Evolutionary conservation across 345 rosid species (phyloP).

Genomic region (Arabis hirsuta): DNA sequence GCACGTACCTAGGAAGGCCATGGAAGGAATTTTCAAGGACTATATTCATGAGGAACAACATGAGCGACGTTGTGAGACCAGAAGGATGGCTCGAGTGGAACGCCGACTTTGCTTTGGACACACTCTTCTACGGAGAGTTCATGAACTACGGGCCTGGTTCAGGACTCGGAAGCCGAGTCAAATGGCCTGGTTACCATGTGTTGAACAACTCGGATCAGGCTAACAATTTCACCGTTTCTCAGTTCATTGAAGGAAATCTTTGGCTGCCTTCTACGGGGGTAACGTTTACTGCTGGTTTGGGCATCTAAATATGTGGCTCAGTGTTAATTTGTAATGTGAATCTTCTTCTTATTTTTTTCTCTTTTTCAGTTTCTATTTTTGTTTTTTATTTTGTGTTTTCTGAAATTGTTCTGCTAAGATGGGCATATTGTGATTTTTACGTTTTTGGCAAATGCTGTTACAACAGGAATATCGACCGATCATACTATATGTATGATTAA

Average conservation of each 20-base stretch:
- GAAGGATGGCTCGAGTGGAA: conserved; percentile 93
- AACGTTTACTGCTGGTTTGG: conserved; percentile 43
- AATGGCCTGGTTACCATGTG: conserved; percentile 80
- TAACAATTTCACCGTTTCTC: conserved; percentile 66
- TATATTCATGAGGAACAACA: conserved; percentile 66
- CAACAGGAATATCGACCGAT: not conserved
- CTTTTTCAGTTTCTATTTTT: not conserved
- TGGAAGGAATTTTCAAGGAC: conserved; percentile 91
- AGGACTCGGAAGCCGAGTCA: conserved; percentile 54
- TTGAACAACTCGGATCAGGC: conserved; percentile 55
- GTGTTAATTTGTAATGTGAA: conserved; percentile 14
- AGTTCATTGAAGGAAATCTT: conserved; percentile 71
- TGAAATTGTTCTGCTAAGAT: not conserved
- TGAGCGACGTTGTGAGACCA: conserved; percentile 61
- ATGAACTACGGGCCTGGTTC: conserved; percentile 75
- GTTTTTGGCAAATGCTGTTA: conserved; percentile 14
- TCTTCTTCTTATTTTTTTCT: not conserved
- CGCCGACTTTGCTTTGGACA: conserved; percentile 57
- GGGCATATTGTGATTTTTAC: not conserved
- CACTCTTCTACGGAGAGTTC: conserved; percentile 78
- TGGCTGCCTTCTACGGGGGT: conserved; percentile 82
- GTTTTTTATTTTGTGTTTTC: not conserved
- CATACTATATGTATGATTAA: too few relatives aligned
- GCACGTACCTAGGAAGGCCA: conserved; percentile 85
- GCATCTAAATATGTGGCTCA: not conserved